Conservation (phyloP, 108 stramenopile species). For the Tribonema minus region DNA sequence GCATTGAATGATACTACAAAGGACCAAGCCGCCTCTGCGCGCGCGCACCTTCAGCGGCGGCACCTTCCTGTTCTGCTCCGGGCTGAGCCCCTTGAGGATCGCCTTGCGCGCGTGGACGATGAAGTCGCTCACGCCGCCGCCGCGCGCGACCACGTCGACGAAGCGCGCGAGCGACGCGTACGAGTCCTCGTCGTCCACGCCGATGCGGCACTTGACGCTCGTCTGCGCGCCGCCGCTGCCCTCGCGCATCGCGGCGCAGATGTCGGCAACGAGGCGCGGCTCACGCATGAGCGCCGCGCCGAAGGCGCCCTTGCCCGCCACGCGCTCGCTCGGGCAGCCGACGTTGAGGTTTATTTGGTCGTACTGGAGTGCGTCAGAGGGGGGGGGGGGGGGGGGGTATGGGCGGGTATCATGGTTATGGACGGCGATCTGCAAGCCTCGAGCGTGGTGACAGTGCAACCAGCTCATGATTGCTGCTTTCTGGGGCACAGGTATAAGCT, state of each 20-base stretch:
- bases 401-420: too few species aligned
- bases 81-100: slow-evolving; percentile 82
- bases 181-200: slow-evolving; percentile 72
- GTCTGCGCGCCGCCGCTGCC: slow-evolving; percentile 66
- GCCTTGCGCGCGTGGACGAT: slow-evolving; percentile 93
- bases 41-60: slow-evolving; percentile 81
- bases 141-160: slow-evolving; percentile 48
- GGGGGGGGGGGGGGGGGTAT: too few species aligned
- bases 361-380: too few species aligned
- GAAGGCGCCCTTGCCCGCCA: slow-evolving; percentile 89
- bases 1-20: too few species aligned
- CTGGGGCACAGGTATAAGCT: too few species aligned
- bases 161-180: slow-evolving; percentile 76
- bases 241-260: slow-evolving; percentile 67
- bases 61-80: slow-evolving; percentile 90
- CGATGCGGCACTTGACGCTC: slow-evolving; percentile 90
- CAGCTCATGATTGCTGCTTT: too few species aligned
- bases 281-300: slow-evolving; percentile 96
- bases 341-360: slow-evolving; percentile 96
- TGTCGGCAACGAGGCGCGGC: slow-evolving; percentile 71
- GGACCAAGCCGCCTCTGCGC: too few species aligned
- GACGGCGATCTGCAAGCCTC: too few species aligned
- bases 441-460: too few species aligned
- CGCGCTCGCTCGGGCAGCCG: slow-evolving; percentile 94
- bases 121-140: slow-evolving; percentile 65